Conservation (phyloP, 306 rosid species). For the Vachellia pachyceras region DNA sequence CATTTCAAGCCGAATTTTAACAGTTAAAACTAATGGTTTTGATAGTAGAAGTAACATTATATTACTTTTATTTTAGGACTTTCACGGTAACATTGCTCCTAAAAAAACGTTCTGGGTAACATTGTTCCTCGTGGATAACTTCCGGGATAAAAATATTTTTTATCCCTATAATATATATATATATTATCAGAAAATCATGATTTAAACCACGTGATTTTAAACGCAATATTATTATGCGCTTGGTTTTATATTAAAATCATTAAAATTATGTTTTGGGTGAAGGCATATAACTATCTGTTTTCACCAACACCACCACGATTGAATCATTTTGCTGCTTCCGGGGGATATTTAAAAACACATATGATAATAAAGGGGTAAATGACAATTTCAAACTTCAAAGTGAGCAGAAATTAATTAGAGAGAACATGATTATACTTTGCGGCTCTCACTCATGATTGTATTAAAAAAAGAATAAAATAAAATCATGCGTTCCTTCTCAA, state of each 20-base stretch:
- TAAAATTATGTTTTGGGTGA: not conserved
- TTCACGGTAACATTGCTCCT: no score
- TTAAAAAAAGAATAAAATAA: not conserved
- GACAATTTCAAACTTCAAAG: not conserved
- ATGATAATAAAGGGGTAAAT: not conserved
- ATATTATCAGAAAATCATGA: not conserved
- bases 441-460: not conserved
- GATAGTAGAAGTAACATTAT: no score
- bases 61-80: no score
- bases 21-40: no score
- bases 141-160: no score
- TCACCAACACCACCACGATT: not conserved
- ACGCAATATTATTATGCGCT: not conserved
- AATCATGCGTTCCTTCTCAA: not conserved
- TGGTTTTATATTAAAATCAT: not conserved
- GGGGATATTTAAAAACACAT: not conserved
- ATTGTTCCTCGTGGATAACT: no score
- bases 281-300: not conserved
- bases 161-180: no score
- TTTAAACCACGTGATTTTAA: not conserved
- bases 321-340: not conserved
- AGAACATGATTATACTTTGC: constrained; percentile 45
- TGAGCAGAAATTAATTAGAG: not conserved
- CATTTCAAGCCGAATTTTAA: no score
- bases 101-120: no score